Percentiles rank a stretch among this genome's conserved stretches.
Evolutionary conservation across 768 basidiomycete species (phyloP).

Genomic region (Leccinum aurantiacum): DNA sequence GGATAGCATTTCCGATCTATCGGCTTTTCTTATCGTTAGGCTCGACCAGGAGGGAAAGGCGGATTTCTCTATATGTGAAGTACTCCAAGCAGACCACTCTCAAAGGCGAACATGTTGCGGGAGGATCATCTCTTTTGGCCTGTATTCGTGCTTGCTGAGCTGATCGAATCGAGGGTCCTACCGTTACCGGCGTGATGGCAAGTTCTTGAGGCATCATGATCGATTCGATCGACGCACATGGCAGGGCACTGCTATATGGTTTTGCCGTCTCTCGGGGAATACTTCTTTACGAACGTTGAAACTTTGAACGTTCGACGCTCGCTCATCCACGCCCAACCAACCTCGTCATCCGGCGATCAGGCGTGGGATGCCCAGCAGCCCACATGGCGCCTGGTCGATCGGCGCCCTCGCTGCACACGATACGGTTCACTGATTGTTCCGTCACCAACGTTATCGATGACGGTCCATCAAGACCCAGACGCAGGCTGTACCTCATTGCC

Average conservation of each 20-base stretch:
- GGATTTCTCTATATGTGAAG: constrained; percentile 22
- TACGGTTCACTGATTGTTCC: background rate
- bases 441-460: background rate
- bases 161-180: constrained; percentile 57
- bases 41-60: constrained; percentile 58
- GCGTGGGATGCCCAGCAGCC: background rate
- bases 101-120: constrained; percentile 65
- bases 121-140: constrained; percentile 77
- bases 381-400: background rate
- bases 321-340: background rate
- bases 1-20: constrained; percentile 1
- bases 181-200: constrained; percentile 12
- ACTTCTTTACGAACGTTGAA: background rate
- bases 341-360: background rate
- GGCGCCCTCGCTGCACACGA: background rate
- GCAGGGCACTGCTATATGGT: background rate
- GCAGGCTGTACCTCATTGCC: background rate
- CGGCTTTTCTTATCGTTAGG: background rate
- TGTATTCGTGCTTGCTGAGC: constrained; percentile 64
- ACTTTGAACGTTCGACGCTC: background rate
- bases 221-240: background rate
- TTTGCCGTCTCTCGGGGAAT: background rate
- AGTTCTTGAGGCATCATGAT: background rate
- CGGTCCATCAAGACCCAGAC: background rate
- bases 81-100: background rate